A percentile compares a stretch with the other conserved stretches of the same genome.
Conservation (phyloP, 192 early-diverging fungal genomes). For the Umbelopsis sp. region DNA sequence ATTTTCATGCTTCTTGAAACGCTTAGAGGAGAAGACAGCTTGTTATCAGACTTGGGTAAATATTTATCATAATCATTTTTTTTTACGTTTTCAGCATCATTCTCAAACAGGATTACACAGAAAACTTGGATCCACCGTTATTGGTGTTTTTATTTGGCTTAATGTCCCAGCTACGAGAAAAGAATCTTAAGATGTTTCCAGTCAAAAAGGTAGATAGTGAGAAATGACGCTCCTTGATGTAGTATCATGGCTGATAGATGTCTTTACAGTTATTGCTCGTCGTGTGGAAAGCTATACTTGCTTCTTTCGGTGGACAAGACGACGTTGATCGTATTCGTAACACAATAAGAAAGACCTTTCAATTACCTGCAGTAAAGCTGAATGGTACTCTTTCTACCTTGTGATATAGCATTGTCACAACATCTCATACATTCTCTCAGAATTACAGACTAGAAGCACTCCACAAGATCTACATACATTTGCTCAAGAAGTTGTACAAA, state of each 20-base stretch:
- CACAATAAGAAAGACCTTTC: neutral
- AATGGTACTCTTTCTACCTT: neutral
- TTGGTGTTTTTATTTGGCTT: conserved; percentile 67
- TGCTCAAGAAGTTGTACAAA: conserved; percentile 55
- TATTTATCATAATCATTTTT: neutral
- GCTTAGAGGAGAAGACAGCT: conserved; percentile 48
- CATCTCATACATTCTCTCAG: conserved; percentile 23
- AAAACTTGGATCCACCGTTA: conserved; percentile 47
- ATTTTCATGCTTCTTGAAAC: conserved; percentile 66
- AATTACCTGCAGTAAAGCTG: neutral
- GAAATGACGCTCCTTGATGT: neutral
- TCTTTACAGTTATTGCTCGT: conserved; percentile 59
- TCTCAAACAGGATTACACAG: conserved; percentile 13
- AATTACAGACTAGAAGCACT: conserved; percentile 53
- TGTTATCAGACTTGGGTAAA: conserved; percentile 57
- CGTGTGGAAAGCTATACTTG: conserved; percentile 69
- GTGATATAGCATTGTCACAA: neutral
- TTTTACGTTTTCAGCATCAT: neutral
- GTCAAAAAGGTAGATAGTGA: conserved; percentile 60
- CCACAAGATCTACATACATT: conserved; percentile 66
- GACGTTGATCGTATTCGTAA: conserved; percentile 17
- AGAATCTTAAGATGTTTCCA: conserved; percentile 70
- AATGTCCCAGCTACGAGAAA: conserved; percentile 66
- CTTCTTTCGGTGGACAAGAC: conserved; percentile 59
- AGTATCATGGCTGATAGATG: neutral